A percentile compares a stretch with the other conserved stretches of the same genome.
Conservation (phyloP, 2,329 filamentous ascomycete genomes). For the Teratosphaeria nubilosa region DNA sequence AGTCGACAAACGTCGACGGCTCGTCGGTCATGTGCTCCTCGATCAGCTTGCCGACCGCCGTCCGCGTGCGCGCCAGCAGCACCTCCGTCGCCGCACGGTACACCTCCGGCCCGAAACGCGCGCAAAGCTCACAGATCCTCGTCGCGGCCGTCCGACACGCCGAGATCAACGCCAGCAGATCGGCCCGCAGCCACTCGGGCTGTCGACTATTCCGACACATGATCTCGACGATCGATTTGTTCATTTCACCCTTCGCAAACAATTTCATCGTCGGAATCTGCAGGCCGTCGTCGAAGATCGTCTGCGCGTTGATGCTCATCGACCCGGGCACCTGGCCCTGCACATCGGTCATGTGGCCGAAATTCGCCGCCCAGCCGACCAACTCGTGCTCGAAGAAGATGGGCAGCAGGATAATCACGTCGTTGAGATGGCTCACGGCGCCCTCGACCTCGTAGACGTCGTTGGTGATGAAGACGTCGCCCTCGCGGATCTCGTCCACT, state of each 20-base stretch:
- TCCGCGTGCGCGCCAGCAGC: constrained; percentile 12
- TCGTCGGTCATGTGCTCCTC: constrained; percentile 19
- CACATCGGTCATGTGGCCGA: constrained; percentile 18
- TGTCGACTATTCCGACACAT: constrained; percentile 18
- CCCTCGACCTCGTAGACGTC: constrained; percentile 20
- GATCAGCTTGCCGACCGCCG: constrained; percentile 16
- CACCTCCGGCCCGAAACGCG: constrained; percentile 16
- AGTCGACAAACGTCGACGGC: constrained; percentile 15
- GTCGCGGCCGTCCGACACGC: constrained; percentile 18
- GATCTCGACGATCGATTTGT: constrained; percentile 16
- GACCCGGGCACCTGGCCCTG: constrained; percentile 19
- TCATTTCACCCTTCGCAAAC: constrained; percentile 19
- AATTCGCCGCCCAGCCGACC: constrained; percentile 20
- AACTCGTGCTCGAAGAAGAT: constrained; percentile 19
- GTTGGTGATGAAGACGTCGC: constrained; percentile 19
- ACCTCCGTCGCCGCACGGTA: constrained; percentile 16
- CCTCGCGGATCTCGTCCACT: constrained; percentile 16
- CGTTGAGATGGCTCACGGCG: constrained; percentile 18
- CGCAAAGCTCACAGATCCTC: constrained; percentile 17
- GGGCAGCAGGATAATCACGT: constrained; percentile 11
- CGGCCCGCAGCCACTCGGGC: constrained; percentile 18
- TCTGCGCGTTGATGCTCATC: constrained; percentile 20
- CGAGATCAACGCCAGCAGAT: constrained; percentile 17
- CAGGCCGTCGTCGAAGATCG: constrained; percentile 18
- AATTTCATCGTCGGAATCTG: constrained; percentile 21